phyloP scores from a whole-genome alignment of 139 green algal species.

The Zygnema circumcarinatum region DNA sequence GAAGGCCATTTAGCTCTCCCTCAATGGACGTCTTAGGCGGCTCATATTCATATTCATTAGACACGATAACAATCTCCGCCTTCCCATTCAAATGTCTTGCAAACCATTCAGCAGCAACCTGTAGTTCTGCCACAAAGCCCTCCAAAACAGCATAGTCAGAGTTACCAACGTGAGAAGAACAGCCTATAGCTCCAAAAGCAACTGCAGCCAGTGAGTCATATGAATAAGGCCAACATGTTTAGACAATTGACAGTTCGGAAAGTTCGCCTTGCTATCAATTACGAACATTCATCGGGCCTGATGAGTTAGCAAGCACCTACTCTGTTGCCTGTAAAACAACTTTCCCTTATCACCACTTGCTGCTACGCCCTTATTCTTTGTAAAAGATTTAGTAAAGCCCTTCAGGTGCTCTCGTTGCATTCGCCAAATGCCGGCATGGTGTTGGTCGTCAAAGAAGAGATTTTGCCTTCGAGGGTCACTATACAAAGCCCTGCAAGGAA shows the following conservation, averaged over 20 bases:
- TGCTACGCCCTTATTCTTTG: too few species aligned
- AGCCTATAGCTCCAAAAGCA: too few species aligned
- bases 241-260: background rate
- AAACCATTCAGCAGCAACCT: conserved; percentile 9
- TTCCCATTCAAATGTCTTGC: background rate
- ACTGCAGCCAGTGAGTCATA: too few species aligned
- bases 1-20: background rate
- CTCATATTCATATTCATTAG: background rate
- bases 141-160: background rate
- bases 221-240: too few species aligned
- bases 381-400: too few species aligned
- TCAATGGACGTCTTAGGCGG: background rate
- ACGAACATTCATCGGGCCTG: background rate
- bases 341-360: too few species aligned
- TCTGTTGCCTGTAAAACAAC: too few species aligned
- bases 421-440: conserved; percentile 5
- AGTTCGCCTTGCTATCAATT: background rate
- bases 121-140: background rate
- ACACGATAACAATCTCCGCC: background rate
- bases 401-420: conserved; percentile 1
- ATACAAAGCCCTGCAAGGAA: conserved; percentile 15
- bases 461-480: conserved; percentile 22
- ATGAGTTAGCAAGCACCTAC: background rate
- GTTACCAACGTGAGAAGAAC: background rate
- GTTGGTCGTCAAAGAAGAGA: conserved; percentile 40